These are phyloP conservation scores for Dissophora ornata DNA, from an alignment of 192 early-diverging fungal genomes.

Conservation along the genomic window DNA sequence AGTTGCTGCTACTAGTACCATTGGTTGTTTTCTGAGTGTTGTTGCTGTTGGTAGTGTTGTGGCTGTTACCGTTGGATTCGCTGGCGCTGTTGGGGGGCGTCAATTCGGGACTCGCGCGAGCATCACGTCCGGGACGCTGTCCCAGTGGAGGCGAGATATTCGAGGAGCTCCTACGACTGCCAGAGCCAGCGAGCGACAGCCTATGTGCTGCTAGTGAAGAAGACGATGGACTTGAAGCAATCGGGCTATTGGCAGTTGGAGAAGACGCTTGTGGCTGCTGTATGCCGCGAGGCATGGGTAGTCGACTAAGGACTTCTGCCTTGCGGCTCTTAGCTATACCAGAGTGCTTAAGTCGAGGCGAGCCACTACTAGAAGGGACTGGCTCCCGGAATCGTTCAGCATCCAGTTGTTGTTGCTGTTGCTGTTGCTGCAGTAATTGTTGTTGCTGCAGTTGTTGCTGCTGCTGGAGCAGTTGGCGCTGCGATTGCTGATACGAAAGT, in stretches of 20 bases:
- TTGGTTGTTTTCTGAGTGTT: background rate
- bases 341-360: slow-evolving; percentile 33
- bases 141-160: slow-evolving; percentile 38
- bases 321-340: slow-evolving; percentile 36
- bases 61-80: slow-evolving; percentile 1
- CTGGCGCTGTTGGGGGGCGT: slow-evolving; percentile 2
- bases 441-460: slow-evolving; percentile 38
- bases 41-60: background rate
- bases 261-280: slow-evolving; percentile 16
- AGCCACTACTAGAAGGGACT: slow-evolving; percentile 11
- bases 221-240: slow-evolving; percentile 18
- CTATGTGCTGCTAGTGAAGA: slow-evolving; percentile 12
- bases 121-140: slow-evolving; percentile 5
- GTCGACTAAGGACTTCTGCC: slow-evolving; percentile 43
- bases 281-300: slow-evolving; percentile 31
- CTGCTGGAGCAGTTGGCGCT: slow-evolving; percentile 20
- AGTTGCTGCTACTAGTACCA: background rate
- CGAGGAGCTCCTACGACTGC: slow-evolving; percentile 36
- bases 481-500: slow-evolving; percentile 2
- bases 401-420: slow-evolving; percentile 44
- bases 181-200: slow-evolving; percentile 19
- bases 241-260: slow-evolving; percentile 18
- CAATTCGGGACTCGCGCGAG: slow-evolving; percentile 22
- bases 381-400: slow-evolving; percentile 31
- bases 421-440: slow-evolving; percentile 29